phyloP scores from a whole-genome alignment of 805 yeast genomes.

The Vanderwaltozyma tropicalis region DNA sequence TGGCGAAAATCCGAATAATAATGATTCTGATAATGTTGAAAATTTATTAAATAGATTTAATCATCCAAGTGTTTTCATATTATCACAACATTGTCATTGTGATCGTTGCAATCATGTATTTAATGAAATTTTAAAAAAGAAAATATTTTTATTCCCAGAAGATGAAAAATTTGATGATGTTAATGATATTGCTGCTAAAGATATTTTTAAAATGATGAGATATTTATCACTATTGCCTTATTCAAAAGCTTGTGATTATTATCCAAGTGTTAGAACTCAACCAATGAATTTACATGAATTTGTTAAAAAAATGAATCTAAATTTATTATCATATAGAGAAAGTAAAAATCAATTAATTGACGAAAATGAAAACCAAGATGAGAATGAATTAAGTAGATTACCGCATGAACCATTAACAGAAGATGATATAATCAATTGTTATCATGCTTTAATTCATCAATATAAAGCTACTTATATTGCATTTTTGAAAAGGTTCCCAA shows the following conservation, averaged over 20 bases:
- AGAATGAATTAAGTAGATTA: conserved; percentile 10
- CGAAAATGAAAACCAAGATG: conserved; percentile 3
- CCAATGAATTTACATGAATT: conserved; percentile 29
- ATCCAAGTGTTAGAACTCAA: conserved; percentile 35
- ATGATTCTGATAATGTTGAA: conserved; percentile 8
- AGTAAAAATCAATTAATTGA: conserved; percentile 14
- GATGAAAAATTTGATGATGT: conserved; percentile 21
- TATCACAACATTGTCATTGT: conserved; percentile 27
- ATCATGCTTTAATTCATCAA: conserved; percentile 32
- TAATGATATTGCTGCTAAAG: conserved; percentile 26
- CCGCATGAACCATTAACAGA: conserved; percentile 25
- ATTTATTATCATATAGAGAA: conserved; percentile 16
- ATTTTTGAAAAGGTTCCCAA: conserved; percentile 26
- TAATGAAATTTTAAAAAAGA: conserved; percentile 26
- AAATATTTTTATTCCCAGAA: conserved; percentile 25
- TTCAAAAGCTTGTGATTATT: conserved; percentile 34
- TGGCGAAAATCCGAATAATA: no score
- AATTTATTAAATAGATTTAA: not conserved
- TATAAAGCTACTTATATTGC: conserved; percentile 28
- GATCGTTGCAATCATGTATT: conserved; percentile 22
- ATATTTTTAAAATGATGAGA: conserved; percentile 30
- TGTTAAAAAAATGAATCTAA: conserved; percentile 21
- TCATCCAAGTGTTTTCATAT: conserved; percentile 11
- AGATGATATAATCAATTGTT: conserved; percentile 27
- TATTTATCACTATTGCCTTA: conserved; percentile 31